Base-by-base conservation (phyloP, 2,329 filamentous ascomycete species). In the Paramyrothecium sp. region DNA sequence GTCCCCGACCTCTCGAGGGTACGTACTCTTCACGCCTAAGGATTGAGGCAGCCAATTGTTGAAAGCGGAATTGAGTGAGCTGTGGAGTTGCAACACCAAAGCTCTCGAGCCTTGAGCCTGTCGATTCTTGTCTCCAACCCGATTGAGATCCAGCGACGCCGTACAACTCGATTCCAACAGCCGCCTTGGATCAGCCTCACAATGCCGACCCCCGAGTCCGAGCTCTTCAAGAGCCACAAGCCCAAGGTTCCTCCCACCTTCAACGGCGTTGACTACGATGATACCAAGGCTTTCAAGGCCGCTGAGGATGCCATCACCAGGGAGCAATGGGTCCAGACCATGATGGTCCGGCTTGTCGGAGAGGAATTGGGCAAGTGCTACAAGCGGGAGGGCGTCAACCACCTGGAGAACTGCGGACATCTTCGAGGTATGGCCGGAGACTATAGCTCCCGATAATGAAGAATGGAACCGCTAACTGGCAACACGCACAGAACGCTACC, bases 361-460 rank as follows among this genome's bases (percentile, higher is more conserved):
- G 89, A 94, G 73, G 91, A 95, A 80, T 80, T 95, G 78, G 83
- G 88, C 75, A 94, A 92, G 79, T 95, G 91, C 81, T 95, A 95
- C 77, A 86, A 87, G 75, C 82, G 86, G 65, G 89, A 95, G 77
- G 91, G 91, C 56, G 89, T 93, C 64, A 95, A 95, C 75, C 91
- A 95, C 73, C 76, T 95, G 73, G 91, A 94, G 82, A 95, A 94
- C 78, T 95, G 91, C 75, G 90, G 90, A 63, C 80, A 84, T 68
- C 74, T 94, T 75, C 83, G 91, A 89, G 90, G 91, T 95, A 73
- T 81, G 89, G 78, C 53, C 53, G 51, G 10, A 59, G 59, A 46
- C 17, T 30, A 10, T 48, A 19, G 48, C 51, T 51, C 19, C 51
- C 33, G 10, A 54, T 57, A 51, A 21, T 41, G 33, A 53, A 52